These are phyloP conservation scores for Nepenthes mirabilis DNA, from an alignment of 148 eudicot species.

Conservation along the genomic window DNA sequence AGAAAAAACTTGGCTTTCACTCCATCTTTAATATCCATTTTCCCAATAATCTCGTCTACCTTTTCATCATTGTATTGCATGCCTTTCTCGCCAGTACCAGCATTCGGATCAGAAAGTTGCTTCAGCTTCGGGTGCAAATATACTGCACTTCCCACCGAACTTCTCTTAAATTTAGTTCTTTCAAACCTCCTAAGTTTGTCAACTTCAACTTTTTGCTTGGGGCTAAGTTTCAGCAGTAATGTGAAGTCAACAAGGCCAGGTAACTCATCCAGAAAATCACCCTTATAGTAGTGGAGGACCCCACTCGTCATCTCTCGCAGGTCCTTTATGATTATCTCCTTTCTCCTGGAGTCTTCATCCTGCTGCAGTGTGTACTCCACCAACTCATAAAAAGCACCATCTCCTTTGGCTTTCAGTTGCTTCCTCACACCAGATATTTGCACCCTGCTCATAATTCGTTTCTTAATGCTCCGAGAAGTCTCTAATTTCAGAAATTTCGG, in stretches of 20 bases:
- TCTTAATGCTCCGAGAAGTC: slow-evolving; percentile 33
- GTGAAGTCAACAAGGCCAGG: slow-evolving; percentile 85
- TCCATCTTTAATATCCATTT: slow-evolving; percentile 52
- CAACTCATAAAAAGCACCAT: slow-evolving; percentile 51
- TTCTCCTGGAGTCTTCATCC: slow-evolving; percentile 48
- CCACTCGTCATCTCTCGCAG: slow-evolving; percentile 77
- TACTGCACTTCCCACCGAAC: slow-evolving; percentile 56
- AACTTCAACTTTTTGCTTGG: slow-evolving; percentile 41
- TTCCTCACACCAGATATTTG: slow-evolving; percentile 26
- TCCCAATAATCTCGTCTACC: slow-evolving; percentile 44
- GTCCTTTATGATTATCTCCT: slow-evolving; percentile 53
- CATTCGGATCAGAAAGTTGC: slow-evolving; percentile 24
- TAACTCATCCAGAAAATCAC: slow-evolving; percentile 77
- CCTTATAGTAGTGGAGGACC: slow-evolving; percentile 79
- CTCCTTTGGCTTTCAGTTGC: slow-evolving; percentile 31
- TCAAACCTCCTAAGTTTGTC: slow-evolving; percentile 32
- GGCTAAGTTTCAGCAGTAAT: slow-evolving; percentile 49
- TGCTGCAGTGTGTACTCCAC: slow-evolving; percentile 68
- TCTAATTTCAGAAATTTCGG: slow-evolving; percentile 65
- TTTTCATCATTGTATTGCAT: slow-evolving; percentile 22
- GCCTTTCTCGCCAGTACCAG: slow-evolving; percentile 25
- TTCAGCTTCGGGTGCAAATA: slow-evolving; percentile 66
- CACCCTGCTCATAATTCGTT: slow-evolving; percentile 56
- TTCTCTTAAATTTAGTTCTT: slow-evolving; percentile 41
- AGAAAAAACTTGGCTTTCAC: slow-evolving; percentile 72